Conservation (phyloP, 768 basidiomycete genomes). For the Hysterangium stoloniferum region DNA sequence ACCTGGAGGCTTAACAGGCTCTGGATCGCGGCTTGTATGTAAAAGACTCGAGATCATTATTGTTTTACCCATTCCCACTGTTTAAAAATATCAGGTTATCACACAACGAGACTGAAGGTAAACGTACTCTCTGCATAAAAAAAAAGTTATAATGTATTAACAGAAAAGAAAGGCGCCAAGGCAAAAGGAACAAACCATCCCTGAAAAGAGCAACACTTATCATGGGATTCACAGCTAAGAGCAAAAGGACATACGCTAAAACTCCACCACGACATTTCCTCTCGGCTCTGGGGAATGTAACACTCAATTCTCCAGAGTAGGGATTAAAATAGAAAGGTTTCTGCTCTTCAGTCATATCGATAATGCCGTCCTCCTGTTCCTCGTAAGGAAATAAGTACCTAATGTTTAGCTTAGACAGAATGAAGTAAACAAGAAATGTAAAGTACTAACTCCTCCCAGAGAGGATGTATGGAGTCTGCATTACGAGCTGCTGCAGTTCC, state of each 20-base stretch:
- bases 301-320: conserved; percentile 82
- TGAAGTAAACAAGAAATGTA: not conserved
- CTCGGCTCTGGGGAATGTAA: conserved; percentile 78
- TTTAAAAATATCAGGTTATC: not conserved
- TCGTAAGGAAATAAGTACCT: conserved; percentile 73
- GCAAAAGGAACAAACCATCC: conserved; percentile 31
- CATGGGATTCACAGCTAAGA: not conserved
- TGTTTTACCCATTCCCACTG: conserved; percentile 96
- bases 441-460: conserved; percentile 80
- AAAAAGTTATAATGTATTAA: conserved; percentile 2
- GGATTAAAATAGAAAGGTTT: conserved; percentile 82
- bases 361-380: conserved; percentile 45
- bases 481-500: conserved; percentile 64
- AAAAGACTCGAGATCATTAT: conserved; percentile 90
- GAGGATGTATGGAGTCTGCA: conserved; percentile 74
- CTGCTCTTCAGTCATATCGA: conserved; percentile 79
- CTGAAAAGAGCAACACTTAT: conserved; percentile 18
- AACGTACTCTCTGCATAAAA: conserved; percentile 43
- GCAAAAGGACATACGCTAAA: conserved; percentile 56
- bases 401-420: not conserved
- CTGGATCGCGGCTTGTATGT: conserved; percentile 58
- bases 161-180: conserved; percentile 9
- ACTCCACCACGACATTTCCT: conserved; percentile 80
- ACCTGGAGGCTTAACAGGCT: conserved; percentile 26
- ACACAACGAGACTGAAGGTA: not conserved